Evolutionary conservation across 23 red algal species (phyloP).

Genomic region (Gracilariopsis chorda): DNA sequence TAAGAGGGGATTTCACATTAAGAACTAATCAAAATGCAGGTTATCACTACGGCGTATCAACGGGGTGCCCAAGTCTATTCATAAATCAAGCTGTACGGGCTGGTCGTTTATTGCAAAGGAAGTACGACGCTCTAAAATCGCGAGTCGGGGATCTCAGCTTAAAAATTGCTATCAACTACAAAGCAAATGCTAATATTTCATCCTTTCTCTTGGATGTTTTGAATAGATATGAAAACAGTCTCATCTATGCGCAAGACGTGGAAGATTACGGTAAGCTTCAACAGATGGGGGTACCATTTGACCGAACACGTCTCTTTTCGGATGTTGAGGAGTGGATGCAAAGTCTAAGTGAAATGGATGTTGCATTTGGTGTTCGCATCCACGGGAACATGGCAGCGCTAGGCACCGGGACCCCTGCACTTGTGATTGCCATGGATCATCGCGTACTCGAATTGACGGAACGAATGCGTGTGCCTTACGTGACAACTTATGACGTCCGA

Average conservation of each 20-base stretch:
- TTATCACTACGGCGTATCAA: background rate
- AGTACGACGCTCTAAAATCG: background rate
- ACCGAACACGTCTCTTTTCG: background rate
- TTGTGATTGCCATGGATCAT: slow-evolving; percentile 30
- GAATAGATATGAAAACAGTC: slow-evolving; percentile 12
- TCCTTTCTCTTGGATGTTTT: background rate
- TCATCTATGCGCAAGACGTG: slow-evolving; percentile 1
- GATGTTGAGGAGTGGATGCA: slow-evolving; percentile 26
- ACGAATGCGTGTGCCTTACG: slow-evolving; percentile 20
- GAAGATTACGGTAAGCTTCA: slow-evolving; percentile 4
- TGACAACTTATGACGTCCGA: slow-evolving; percentile 16
- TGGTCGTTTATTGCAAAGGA: background rate
- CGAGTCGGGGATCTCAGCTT: background rate
- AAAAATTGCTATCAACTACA: slow-evolving; percentile 31
- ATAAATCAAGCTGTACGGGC: slow-evolving; percentile 13
- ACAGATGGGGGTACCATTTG: slow-evolving; percentile 18
- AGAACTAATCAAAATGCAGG: background rate
- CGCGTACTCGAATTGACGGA: slow-evolving; percentile 14
- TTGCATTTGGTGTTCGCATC: slow-evolving; percentile 13
- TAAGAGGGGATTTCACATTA: slow-evolving; percentile 15
- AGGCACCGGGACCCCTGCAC: slow-evolving; percentile 8
- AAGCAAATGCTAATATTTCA: background rate
- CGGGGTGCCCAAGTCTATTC: slow-evolving; percentile 30
- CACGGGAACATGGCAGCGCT: slow-evolving; percentile 35
- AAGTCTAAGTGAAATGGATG: slow-evolving; percentile 20